A percentile compares a stretch with the other conserved stretches of the same genome.
Conservation (phyloP, 2,329 filamentous ascomycete genomes). For the Fusarium nurragi region DNA sequence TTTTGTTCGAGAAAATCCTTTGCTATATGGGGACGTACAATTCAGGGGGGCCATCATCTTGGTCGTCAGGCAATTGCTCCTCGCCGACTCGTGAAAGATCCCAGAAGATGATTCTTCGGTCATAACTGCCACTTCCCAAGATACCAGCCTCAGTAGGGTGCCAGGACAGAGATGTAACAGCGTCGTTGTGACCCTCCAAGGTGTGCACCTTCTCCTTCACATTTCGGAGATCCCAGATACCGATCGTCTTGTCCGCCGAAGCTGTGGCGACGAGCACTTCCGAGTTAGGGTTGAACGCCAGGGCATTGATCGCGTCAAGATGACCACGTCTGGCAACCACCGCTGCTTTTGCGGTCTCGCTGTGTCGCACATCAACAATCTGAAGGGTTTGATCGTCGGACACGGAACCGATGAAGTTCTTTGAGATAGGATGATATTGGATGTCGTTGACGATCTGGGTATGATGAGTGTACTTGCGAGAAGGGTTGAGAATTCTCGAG, state of each 20-base stretch:
- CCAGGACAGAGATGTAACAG: conserved; percentile 93
- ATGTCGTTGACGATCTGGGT: conserved; percentile 95
- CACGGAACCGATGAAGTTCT: conserved; percentile 87
- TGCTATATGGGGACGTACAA: conserved; percentile 67
- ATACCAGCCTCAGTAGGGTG: conserved; percentile 91
- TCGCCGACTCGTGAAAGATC: conserved; percentile 91
- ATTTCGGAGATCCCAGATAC: conserved; percentile 93
- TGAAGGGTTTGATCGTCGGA: conserved; percentile 95
- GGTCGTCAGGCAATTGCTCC: conserved; percentile 94
- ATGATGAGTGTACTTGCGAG: conserved; percentile 85
- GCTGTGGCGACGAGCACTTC: conserved; percentile 92
- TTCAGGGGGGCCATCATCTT: conserved; percentile 93
- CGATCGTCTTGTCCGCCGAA: conserved; percentile 94
- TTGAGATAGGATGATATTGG: conserved; percentile 89
- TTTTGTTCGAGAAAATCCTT: conserved; percentile 20
- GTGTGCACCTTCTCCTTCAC: conserved; percentile 90
- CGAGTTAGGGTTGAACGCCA: conserved; percentile 92
- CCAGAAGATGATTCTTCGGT: conserved; percentile 95
- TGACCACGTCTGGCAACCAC: conserved; percentile 79
- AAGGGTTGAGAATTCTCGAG: conserved; percentile 75
- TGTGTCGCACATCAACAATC: conserved; percentile 84
- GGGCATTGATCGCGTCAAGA: conserved; percentile 91
- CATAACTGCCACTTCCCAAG: conserved; percentile 90
- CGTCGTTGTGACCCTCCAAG: conserved; percentile 86
- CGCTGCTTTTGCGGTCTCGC: conserved; percentile 72